Evolutionary conservation across 2,329 filamentous ascomycete species (phyloP).

Genomic region (Tolypocladium capitatum): DNA sequence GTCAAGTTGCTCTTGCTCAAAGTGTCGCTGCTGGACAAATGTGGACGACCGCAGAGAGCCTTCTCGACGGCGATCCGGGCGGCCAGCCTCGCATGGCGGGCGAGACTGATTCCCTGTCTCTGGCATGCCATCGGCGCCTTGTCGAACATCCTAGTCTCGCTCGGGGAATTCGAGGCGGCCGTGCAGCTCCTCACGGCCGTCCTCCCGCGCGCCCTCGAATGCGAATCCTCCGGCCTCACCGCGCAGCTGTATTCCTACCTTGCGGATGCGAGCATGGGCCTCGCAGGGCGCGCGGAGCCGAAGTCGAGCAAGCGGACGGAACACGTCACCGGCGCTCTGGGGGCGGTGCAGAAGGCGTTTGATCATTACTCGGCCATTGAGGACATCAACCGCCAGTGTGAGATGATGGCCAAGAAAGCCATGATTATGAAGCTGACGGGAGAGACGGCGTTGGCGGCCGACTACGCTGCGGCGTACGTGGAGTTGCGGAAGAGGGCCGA

Average conservation of each 20-base stretch:
- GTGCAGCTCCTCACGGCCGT: conserved; percentile 51
- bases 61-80: conserved; percentile 69
- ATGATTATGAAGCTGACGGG: conserved; percentile 59
- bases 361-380: conserved; percentile 52
- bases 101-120: conserved; percentile 53
- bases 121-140: conserved; percentile 61
- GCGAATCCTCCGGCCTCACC: conserved; percentile 45
- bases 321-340: conserved; percentile 43
- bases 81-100: conserved; percentile 57
- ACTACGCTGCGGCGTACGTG: conserved; percentile 53
- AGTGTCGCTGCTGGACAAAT: conserved; percentile 53
- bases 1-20: conserved; percentile 63
- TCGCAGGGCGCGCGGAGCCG: conserved; percentile 43
- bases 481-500: conserved; percentile 34
- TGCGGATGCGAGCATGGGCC: conserved; percentile 66
- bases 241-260: conserved; percentile 57
- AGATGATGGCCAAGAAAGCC: conserved; percentile 72
- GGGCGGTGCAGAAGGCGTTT: conserved; percentile 50
- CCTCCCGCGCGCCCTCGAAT: conserved; percentile 66
- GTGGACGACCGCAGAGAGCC: conserved; percentile 56
- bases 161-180: conserved; percentile 59
- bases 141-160: conserved; percentile 52
- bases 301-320: conserved; percentile 36
- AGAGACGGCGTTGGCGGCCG: conserved; percentile 49
- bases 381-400: conserved; percentile 54